phyloP scores from a whole-genome alignment of 768 basidiomycete species.

The Aureoboletus auriporus region DNA sequence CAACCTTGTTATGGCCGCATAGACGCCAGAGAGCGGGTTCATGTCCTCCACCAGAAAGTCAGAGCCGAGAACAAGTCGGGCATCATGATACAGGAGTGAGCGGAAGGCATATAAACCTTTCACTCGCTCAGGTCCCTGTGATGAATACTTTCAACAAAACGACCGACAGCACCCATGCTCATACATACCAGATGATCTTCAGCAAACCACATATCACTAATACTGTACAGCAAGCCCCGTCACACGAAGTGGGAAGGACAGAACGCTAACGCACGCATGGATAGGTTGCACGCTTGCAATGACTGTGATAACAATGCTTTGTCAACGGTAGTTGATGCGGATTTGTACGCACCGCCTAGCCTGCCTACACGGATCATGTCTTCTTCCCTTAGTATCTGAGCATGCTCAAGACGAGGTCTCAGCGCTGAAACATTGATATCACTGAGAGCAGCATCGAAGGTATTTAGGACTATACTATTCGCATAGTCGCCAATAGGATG shows the following conservation, averaged over 20 bases:
- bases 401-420: constrained; percentile 85
- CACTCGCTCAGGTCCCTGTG: constrained; percentile 76
- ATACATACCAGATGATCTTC: constrained; percentile 68
- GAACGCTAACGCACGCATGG: constrained; percentile 58
- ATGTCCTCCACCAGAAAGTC: constrained; percentile 89
- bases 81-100: constrained; percentile 59
- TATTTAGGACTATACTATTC: constrained; percentile 78
- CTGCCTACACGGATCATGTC: constrained; percentile 76
- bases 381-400: constrained; percentile 74
- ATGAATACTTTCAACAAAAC: background rate
- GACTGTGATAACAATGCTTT: constrained; percentile 39
- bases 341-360: constrained; percentile 58
- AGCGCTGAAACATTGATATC: constrained; percentile 58
- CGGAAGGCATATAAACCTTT: constrained; percentile 87
- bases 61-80: constrained; percentile 71
- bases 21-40: constrained; percentile 82
- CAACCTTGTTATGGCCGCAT: constrained; percentile 81
- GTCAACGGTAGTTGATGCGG: background rate
- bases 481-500: constrained; percentile 88
- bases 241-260: background rate
- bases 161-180: background rate
- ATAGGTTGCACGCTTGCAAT: constrained; percentile 91
- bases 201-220: constrained; percentile 89
- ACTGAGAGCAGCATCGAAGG: constrained; percentile 68
- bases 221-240: constrained; percentile 36